Conservation (phyloP, 805 yeast genomes). For the Candida maltosa region DNA sequence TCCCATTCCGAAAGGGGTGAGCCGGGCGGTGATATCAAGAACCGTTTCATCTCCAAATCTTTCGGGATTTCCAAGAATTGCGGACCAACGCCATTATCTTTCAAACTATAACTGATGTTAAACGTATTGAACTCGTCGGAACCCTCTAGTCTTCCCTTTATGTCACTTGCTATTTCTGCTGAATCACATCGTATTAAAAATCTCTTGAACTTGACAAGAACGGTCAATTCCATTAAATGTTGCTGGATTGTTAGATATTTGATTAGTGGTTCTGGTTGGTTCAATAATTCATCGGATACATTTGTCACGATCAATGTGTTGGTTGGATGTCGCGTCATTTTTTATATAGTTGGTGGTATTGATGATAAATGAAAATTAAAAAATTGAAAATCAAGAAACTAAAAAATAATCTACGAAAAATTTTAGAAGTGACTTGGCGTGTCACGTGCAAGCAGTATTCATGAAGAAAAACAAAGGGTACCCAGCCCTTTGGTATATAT, state of each 20-base stretch:
- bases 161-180: conserved; percentile 16
- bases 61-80: conserved; percentile 39
- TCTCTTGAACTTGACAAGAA: conserved; percentile 30
- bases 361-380: too few species aligned
- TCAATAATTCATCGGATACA: conserved; percentile 16
- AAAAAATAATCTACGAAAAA: too few species aligned
- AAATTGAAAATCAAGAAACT: too few species aligned
- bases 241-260: conserved; percentile 19
- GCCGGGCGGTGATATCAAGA: conserved; percentile 43
- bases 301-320: conserved; percentile 37
- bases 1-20: conserved; percentile 46
- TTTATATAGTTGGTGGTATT: too few species aligned
- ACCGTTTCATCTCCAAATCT: conserved; percentile 33
- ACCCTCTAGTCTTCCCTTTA: conserved; percentile 14
- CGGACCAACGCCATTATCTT: conserved; percentile 22
- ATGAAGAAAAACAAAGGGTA: too few species aligned
- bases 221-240: conserved; percentile 28
- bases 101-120: conserved; percentile 27
- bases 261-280: conserved; percentile 24
- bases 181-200: conserved; percentile 31
- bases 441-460: too few species aligned
- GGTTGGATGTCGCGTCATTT: conserved; percentile 17
- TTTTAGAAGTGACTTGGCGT: too few species aligned
- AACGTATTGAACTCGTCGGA: conserved; percentile 15
- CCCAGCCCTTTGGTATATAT: too few species aligned